These are phyloP conservation scores for Medicago ruthenica DNA, from an alignment of 306 rosid genomes.

Conservation along the genomic window DNA sequence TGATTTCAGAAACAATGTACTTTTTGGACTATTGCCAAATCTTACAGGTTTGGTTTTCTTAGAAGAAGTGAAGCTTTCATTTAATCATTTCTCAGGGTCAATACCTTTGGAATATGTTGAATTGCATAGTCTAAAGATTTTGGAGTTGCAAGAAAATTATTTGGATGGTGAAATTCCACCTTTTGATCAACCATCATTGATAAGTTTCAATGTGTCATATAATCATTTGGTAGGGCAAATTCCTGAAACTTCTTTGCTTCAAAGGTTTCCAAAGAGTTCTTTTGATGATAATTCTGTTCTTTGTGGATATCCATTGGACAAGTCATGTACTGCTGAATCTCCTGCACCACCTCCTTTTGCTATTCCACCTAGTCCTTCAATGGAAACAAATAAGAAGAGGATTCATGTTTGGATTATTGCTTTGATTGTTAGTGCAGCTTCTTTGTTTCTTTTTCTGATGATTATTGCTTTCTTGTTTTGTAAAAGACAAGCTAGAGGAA, in stretches of 20 bases:
- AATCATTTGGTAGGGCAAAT: conserved; percentile 64
- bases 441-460: conserved; percentile 42
- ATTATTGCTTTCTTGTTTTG: conserved; percentile 47
- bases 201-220: conserved; percentile 61
- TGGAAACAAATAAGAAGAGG: conserved; percentile 34
- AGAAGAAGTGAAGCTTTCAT: conserved; percentile 49
- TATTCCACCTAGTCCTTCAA: conserved; percentile 34
- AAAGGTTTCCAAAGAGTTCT: conserved; percentile 54
- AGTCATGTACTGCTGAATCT: conserved; percentile 48
- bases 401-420: conserved; percentile 45
- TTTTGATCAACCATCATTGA: conserved; percentile 63
- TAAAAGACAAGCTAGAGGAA: conserved; percentile 35
- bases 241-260: conserved; percentile 60
- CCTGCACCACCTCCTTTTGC: conserved; percentile 40
- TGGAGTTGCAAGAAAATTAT: conserved; percentile 60
- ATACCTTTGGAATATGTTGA: conserved; percentile 58
- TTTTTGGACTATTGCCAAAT: conserved; percentile 62
- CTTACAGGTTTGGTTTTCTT: conserved; percentile 54
- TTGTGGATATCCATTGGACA: conserved; percentile 67
- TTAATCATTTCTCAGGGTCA: conserved; percentile 55
- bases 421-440: conserved; percentile 50
- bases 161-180: conserved; percentile 60
- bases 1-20: conserved; percentile 60
- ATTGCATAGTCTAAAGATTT: conserved; percentile 42
- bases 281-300: conserved; percentile 59